These are phyloP conservation scores for Tricladium varicosporioides DNA, from an alignment of 2,329 filamentous ascomycete genomes.

Conservation along the genomic window DNA sequence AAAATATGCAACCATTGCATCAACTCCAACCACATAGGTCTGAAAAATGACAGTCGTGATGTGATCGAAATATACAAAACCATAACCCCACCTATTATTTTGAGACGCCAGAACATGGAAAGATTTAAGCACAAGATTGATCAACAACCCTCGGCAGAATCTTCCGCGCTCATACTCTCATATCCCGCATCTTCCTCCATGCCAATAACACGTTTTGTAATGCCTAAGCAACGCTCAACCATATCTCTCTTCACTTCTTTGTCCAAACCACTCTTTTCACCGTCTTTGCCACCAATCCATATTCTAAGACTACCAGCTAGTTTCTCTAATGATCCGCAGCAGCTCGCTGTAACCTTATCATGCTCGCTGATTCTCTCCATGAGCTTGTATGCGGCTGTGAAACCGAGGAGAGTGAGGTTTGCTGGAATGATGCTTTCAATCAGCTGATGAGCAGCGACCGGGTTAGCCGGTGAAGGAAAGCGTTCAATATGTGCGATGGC, in stretches of 20 bases:
- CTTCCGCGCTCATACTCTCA: conserved; percentile 52
- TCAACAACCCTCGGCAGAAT: conserved; percentile 30
- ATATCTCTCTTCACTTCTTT: conserved; percentile 50
- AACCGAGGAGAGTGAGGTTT: conserved; percentile 50
- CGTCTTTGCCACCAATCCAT: conserved; percentile 56
- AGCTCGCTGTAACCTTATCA: conserved; percentile 45
- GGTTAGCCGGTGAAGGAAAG: conserved; percentile 39
- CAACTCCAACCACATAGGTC: too few relatives aligned
- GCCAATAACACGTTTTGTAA: conserved; percentile 56
- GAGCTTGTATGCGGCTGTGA: conserved; percentile 56
- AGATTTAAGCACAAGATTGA: background rate
- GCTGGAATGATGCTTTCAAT: conserved; percentile 50
- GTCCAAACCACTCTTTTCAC: conserved; percentile 51
- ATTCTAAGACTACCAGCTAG: conserved; percentile 57
- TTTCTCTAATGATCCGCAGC: conserved; percentile 50
- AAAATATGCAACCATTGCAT: too few relatives aligned
- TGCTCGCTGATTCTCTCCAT: conserved; percentile 53
- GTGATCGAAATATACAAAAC: conserved; percentile 4
- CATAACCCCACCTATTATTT: background rate
- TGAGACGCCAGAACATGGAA: background rate
- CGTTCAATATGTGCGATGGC: conserved; percentile 57
- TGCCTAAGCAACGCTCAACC: conserved; percentile 53
- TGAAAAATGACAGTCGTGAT: background rate
- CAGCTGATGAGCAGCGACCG: conserved; percentile 44
- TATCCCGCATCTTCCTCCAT: conserved; percentile 63